phyloP scores from a whole-genome alignment of 2,329 filamentous ascomycete species.

The Septoria petroselini region DNA sequence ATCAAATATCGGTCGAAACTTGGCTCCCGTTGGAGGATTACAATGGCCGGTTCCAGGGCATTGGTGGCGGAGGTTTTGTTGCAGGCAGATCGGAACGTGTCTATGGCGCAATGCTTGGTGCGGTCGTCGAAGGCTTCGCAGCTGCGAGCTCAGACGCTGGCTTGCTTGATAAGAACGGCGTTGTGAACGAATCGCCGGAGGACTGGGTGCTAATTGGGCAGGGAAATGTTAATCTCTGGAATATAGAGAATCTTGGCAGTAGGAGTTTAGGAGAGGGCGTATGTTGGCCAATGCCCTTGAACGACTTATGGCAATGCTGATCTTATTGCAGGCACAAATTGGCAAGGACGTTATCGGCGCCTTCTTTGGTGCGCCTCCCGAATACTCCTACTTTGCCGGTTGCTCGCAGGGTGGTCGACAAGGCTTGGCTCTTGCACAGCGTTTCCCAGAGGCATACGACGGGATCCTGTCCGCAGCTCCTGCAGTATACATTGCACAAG shows the following conservation, averaged over 20 bases:
- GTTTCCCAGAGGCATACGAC: conserved; percentile 37
- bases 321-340: conserved; percentile 20
- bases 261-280: conserved; percentile 34
- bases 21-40: conserved; percentile 36
- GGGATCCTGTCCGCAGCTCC: conserved; percentile 39
- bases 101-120: conserved; percentile 15
- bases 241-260: conserved; percentile 35
- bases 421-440: conserved; percentile 37
- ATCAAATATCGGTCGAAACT: conserved; percentile 34
- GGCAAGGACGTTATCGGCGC: conserved; percentile 27
- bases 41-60: conserved; percentile 39
- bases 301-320: no score
- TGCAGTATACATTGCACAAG: conserved; percentile 33
- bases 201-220: conserved; percentile 21
- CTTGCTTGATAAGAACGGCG: background rate
- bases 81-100: conserved; percentile 15
- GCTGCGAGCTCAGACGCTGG: conserved; percentile 32
- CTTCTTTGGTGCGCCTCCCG: conserved; percentile 34
- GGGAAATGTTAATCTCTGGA: conserved; percentile 35
- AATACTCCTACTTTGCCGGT: conserved; percentile 39
- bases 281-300: no score
- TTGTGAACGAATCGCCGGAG: background rate
- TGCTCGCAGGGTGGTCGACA: conserved; percentile 41
- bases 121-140: conserved; percentile 25
- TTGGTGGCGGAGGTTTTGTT: conserved; percentile 41